Evolutionary conservation across 192 early-diverging fungal species (phyloP), one percentile per base, ranked within the genome.

Genomic region (Phlyctochytrium bullatum): DNA sequence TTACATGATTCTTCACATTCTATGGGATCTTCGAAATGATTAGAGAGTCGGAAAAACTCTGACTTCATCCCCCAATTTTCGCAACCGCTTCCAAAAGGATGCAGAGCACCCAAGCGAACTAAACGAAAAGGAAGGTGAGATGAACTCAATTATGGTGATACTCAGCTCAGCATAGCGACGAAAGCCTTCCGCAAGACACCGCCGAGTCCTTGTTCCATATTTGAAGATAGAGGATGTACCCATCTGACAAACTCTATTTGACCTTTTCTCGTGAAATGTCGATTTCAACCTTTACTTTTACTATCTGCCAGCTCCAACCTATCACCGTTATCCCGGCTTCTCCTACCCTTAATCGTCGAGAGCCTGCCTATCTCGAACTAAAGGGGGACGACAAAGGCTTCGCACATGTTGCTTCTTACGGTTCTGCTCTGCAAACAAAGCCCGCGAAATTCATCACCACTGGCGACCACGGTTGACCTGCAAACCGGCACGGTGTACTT

Each of bases 291-390:
- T 33, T 27, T 31, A n/a, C n/a, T n/a, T n/a, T n/a, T n/a, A n/a
- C n/a, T n/a, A n/a, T n/a, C n/a, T 16, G 1, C 23, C 61, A 78
- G 61, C 30, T 73, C 1, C 67, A 74, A 62, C 72, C 81, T 12
- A 62, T 76, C 2, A 24, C 27, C 23, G 34, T 74, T 47, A 63
- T 84, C 3, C 73, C 71, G 36, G 68, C 77, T 3, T 73, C 74
- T 2, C 36, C 36, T 12, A 69, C 73, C 34, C 70, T 66, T 12
- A 66, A 62, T 4, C 64, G 72, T 34, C 20, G 36, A 2, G 35
- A 73, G 0, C 51, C 77, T 1, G n/a, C 32, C 28, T 85, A 85
- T 59, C 32, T 85, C 10, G 83, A 85, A 57, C 34, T 85, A n/a
- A 65, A 65, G 51, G 83, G 85, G 40, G 67, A 84, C 58, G 66